Percentiles rank a stretch among this genome's conserved stretches.
Evolutionary conservation across 257 asterid genomes (phyloP).

Genomic region (Striga asiatica): DNA sequence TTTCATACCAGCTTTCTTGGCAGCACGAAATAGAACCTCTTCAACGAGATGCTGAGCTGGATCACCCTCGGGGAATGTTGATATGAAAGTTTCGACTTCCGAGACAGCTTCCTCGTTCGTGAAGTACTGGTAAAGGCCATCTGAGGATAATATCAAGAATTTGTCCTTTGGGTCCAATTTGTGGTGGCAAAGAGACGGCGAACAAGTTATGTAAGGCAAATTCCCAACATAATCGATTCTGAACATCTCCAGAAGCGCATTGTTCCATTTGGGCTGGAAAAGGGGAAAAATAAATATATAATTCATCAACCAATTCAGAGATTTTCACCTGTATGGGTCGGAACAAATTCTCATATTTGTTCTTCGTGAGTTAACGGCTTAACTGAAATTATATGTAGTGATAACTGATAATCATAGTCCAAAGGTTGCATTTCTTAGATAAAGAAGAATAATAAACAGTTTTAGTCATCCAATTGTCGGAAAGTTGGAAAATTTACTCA

Average conservation of each 20-base stretch:
- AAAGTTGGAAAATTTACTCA: too few species aligned
- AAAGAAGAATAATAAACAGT: too few species aligned
- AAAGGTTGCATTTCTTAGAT: too few species aligned
- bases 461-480: too few species aligned
- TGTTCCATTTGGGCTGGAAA: constrained; percentile 86
- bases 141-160: constrained; percentile 88
- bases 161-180: constrained; percentile 52
- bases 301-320: too few species aligned
- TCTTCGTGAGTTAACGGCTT: too few species aligned
- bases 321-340: too few species aligned
- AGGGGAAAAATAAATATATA: too few species aligned
- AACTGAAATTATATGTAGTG: too few species aligned
- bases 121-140: constrained; percentile 94
- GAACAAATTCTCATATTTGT: too few species aligned
- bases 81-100: constrained; percentile 76
- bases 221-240: constrained; percentile 72
- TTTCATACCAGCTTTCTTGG: constrained; percentile 86
- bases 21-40: constrained; percentile 91
- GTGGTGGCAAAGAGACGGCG: constrained; percentile 76
- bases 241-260: constrained; percentile 83
- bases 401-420: too few species aligned
- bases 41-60: constrained; percentile 97
- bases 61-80: constrained; percentile 87
- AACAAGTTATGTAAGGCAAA: constrained; percentile 67
- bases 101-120: constrained; percentile 79